Evolutionary conservation across 2,329 filamentous ascomycete species (phyloP).

Genomic region (Aspergillus sp.): DNA sequence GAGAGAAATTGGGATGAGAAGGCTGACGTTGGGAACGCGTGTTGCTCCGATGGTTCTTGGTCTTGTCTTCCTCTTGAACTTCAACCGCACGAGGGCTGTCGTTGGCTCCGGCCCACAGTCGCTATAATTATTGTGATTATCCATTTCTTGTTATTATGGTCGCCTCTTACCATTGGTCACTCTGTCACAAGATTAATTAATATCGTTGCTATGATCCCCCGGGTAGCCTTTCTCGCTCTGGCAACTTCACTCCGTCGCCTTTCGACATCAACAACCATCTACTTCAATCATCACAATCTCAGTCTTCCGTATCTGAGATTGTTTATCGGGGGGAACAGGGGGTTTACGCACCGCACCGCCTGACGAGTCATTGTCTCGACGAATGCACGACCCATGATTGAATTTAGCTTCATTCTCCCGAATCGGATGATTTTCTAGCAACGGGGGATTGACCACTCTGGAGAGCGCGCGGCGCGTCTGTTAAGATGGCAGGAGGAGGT

Average conservation of each 20-base stretch:
- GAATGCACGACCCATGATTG: conserved; percentile 10
- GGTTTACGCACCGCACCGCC: not conserved
- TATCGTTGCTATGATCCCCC: not conserved
- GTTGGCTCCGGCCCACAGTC: conserved; percentile 3
- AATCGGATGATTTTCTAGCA: conserved; percentile 15
- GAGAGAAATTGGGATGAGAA: not conserved
- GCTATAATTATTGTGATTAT: conserved; percentile 7
- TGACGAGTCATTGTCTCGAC: not conserved
- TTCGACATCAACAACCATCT: not conserved
- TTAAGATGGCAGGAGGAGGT: conserved; percentile 45
- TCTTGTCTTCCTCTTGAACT: not conserved
- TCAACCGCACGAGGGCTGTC: not conserved
- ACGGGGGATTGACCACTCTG: conserved; percentile 8
- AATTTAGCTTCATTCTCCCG: conserved; percentile 4
- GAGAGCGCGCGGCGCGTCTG: conserved; percentile 49
- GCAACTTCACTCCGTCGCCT: not conserved
- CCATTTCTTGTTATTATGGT: conserved; percentile 9
- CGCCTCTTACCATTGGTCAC: conserved; percentile 2
- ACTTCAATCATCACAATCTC: not conserved
- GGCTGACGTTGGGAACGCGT: conserved; percentile 8
- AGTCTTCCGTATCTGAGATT: not conserved
- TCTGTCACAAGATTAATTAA: conserved; percentile 5
- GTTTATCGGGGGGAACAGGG: not conserved
- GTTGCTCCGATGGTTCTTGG: not conserved
- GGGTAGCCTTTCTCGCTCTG: not conserved